phyloP scores from a whole-genome alignment of 164 flowering plant genomes.

The Chloranthus sessilifolius region DNA sequence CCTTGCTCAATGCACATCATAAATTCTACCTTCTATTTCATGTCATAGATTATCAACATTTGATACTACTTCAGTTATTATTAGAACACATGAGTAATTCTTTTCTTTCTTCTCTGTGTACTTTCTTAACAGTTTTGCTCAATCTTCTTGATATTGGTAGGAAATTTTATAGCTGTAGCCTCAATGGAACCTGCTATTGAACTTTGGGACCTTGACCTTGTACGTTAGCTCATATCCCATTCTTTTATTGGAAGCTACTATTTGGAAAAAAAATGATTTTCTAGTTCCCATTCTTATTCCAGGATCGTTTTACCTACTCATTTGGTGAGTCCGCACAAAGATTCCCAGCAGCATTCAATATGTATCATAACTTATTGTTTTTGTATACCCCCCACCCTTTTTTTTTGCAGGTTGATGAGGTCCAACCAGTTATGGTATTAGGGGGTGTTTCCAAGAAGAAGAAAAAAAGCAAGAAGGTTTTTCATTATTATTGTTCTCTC shows the following conservation, averaged over 20 bases:
- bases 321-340: too few species aligned
- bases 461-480: slow-evolving; percentile 58
- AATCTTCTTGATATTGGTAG: slow-evolving; percentile 16
- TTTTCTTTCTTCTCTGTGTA: neutral
- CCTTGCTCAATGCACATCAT: too few species aligned
- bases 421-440: slow-evolving; percentile 57
- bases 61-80: too few species aligned
- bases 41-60: neutral
- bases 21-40: neutral
- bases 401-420: slow-evolving; percentile 68
- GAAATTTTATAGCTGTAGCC: slow-evolving; percentile 51
- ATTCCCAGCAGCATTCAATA: neutral
- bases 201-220: slow-evolving; percentile 96
- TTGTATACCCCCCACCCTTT: neutral
- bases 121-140: neutral
- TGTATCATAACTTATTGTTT: neutral
- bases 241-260: neutral
- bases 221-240: slow-evolving; percentile 28
- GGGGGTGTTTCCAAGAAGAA: slow-evolving; percentile 65
- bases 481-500: slow-evolving; percentile 6
- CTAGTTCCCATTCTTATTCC: too few species aligned
- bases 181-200: slow-evolving; percentile 95
- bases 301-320: too few species aligned
- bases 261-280: too few species aligned
- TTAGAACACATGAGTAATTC: too few species aligned